Evolutionary conservation across 345 rosid genomes (phyloP), one percentile per base, ranked within the genome.

Genomic region (Pelargonium nanum): DNA sequence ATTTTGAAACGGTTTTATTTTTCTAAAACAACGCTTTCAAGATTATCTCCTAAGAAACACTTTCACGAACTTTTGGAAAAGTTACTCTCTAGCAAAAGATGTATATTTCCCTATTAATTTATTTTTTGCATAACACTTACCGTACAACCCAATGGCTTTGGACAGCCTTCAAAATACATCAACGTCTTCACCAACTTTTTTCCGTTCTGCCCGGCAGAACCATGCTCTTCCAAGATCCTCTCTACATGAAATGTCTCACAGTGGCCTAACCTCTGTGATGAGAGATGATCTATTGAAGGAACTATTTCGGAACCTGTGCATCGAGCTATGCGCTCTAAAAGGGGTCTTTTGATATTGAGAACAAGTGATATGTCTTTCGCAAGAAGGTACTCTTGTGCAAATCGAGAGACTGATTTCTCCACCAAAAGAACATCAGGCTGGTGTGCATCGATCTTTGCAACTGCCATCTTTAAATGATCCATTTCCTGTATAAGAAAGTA

Each of bases 381-480:
- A 60, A 90, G 91, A 73, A 94, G 95, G 70, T 83, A 90, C 19
- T 90, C 97, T 69, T 90, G 99, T 8, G 96, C 99, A 72, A 69
- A 78, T 50, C 99, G 80, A n/a, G 99, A 94, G 67, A 94, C 99
- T 57, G 99, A 90, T 67, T 86, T 94, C 83, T 94, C 99, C 2
- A 94, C 99, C 62, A 94, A 82, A 68, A 94, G 82, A 58, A 94
- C 71, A 68, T 88, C 79, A 54, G 99, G 99, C 62, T 85, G 82
- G 70, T 86, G 91, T 16, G 83, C 90, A 40, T 77, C 85, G 75
- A 94, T 90, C 85, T 85, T 90, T 44, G 97, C 82, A 59, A 90
- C 99, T 55, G 99, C 95, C 97, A 94, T 94, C 81, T 82, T 94
- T 68, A 94, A 65, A 80, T 90, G 95, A 74, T 94, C 96, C 80